phyloP scores from a whole-genome alignment of 1,284 basidiomycete genomes.

The Sanghuangporus sanghuang region DNA sequence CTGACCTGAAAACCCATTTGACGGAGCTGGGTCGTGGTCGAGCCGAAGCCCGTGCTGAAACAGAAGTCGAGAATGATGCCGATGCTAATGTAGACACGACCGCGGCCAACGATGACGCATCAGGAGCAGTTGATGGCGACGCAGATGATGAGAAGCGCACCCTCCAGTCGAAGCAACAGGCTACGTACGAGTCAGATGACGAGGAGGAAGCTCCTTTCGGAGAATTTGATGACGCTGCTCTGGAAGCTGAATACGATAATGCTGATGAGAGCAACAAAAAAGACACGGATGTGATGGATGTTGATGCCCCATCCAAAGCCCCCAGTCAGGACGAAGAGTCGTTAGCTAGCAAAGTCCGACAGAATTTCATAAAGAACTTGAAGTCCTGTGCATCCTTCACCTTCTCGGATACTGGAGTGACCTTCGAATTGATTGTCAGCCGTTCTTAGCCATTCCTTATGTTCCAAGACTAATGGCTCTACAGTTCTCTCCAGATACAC shows the following conservation, averaged over 20 bases:
- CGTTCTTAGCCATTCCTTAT: constrained; percentile 4
- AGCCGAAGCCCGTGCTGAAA: constrained; percentile 35
- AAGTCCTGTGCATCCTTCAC: constrained; percentile 64
- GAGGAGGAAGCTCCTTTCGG: constrained; percentile 47
- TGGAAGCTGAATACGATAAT: constrained; percentile 62
- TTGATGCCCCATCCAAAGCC: constrained; percentile 53
- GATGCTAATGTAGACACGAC: constrained; percentile 41
- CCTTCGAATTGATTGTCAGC: constrained; percentile 78
- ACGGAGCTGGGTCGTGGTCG: constrained; percentile 80
- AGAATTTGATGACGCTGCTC: constrained; percentile 53
- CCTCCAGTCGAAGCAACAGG: constrained; percentile 42
- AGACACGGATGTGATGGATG: constrained; percentile 59
- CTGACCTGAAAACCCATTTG: constrained; percentile 79
- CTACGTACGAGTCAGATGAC: constrained; percentile 49
- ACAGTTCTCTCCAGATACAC: constrained; percentile 67
- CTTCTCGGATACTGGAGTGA: constrained; percentile 72
- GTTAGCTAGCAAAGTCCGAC: constrained; percentile 27
- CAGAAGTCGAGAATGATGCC: constrained; percentile 40
- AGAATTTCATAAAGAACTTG: constrained; percentile 32
- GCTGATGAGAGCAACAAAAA: constrained; percentile 44
- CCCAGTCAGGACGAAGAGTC: constrained; percentile 33
- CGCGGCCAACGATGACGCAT: constrained; percentile 44
- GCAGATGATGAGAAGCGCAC: constrained; percentile 53
- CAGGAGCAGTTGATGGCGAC: constrained; percentile 67
- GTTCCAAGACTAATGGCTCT: not conserved